phyloP scores from a whole-genome alignment of 148 eudicot genomes.

The Gaultheria prostrata region DNA sequence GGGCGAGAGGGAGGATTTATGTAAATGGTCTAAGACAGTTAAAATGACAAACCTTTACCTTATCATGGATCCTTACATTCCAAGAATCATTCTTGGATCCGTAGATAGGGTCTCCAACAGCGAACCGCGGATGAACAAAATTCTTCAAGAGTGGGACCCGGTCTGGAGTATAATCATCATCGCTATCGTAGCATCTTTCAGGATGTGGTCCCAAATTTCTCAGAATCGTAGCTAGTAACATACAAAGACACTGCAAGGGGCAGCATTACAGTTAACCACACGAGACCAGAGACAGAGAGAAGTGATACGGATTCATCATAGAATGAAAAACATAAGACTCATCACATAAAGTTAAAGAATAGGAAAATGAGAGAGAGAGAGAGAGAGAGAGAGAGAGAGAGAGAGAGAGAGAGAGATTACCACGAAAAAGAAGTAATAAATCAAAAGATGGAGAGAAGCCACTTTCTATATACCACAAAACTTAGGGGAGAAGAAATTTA shows the following conservation, averaged over 20 bases:
- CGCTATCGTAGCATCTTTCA: constrained; percentile 66
- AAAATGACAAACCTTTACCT: constrained; percentile 21
- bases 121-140: constrained; percentile 46
- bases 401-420: background rate
- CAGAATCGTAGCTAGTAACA: constrained; percentile 65
- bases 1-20: background rate
- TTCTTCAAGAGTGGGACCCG: constrained; percentile 73
- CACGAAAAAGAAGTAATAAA: background rate
- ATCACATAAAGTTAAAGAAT: background rate
- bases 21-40: background rate
- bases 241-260: constrained; percentile 39
- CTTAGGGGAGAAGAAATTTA: background rate
- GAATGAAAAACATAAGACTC: background rate
- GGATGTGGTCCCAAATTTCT: constrained; percentile 68
- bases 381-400: background rate
- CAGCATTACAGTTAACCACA: constrained; percentile 13
- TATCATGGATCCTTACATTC: constrained; percentile 31
- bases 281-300: constrained; percentile 20
- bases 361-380: background rate
- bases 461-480: background rate
- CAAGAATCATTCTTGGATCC: constrained; percentile 40
- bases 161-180: constrained; percentile 68
- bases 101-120: constrained; percentile 42
- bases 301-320: background rate
- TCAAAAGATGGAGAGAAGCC: background rate